Base-by-base conservation (phyloP, 2,329 filamentous ascomycete genomes). In the Knoxdaviesia capensis region DNA sequence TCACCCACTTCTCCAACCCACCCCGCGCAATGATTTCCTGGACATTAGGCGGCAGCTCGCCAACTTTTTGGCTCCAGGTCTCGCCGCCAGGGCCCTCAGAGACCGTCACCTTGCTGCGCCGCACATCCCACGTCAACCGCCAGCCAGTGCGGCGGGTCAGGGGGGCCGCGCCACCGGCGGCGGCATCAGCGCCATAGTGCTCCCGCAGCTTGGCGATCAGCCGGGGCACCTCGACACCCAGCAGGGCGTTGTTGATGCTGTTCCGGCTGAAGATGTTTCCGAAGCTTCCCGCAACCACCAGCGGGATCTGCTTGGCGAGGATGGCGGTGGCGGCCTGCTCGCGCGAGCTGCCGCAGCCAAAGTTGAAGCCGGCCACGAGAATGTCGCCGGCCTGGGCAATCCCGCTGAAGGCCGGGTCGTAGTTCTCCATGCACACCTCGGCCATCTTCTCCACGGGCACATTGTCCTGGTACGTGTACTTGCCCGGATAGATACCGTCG, bases 301-400 rank as follows among this genome's bases (percentile, higher is more conserved):
- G 70, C 0, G 79, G 80, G 45, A 92, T 87, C 49, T 78, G 59
- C 59, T 79, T 84, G 10, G 85, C 84, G 1, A 93, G 65, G 43
- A 93, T 80, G 0, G 86, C 80, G 0, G 88, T 94, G 0, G 87
- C 87, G 5, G 85, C 85, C 57, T 94, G 84, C 57, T 94, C 87
- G 43, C 87, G 66, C 1, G 77, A 85, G 44, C 66, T 74, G 11
- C 86, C 86, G 49, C 77, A 85, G 39, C 88, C 88, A 54, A 94
- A 94, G 64, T 92, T 93, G 64, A 77, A 90, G 32, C 86, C 86
- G 0, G 77, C 62, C 0, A 94, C 86, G 1, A 94, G 70, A 43
- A 94, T 83, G 52, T 96, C 87, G 40, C 74, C 76, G 0, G 71
- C 54, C 48, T 70, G 69, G 38, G 80, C 77, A 34, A 77, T 64